Conservation (phyloP, 179 eudicot species). For the Patellifolia procumbens region DNA sequence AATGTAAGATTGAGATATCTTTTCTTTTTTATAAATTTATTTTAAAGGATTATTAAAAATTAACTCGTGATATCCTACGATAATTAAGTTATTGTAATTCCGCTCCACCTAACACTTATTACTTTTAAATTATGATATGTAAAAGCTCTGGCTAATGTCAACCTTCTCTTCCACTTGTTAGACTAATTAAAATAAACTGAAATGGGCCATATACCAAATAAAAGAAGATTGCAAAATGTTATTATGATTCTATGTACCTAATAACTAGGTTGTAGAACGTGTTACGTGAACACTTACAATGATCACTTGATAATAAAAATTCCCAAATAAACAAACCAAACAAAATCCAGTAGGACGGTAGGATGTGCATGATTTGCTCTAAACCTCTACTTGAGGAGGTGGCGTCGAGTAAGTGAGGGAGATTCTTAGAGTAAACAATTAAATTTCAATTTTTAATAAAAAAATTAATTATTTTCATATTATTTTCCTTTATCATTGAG, state of each 20-base stretch:
- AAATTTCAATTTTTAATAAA: background rate
- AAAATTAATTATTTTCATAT: background rate
- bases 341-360: conserved; percentile 25
- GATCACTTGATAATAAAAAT: conserved; percentile 17
- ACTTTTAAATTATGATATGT: no score
- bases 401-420: conserved; percentile 36
- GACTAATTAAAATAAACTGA: no score
- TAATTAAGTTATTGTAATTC: no score
- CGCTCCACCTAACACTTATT: no score
- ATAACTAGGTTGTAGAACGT: conserved; percentile 19
- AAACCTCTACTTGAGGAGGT: conserved; percentile 13
- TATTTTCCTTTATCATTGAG: background rate
- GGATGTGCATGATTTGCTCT: conserved; percentile 17
- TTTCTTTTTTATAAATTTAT: no score
- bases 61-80: no score
- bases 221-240: no score
- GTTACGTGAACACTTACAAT: conserved; percentile 22
- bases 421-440: conserved; percentile 23
- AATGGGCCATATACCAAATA: no score
- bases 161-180: no score
- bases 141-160: no score
- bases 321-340: background rate
- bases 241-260: conserved; percentile 15
- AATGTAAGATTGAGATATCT: no score
- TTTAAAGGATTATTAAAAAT: no score